Evolutionary conservation across 352 stramenopile species (phyloP).

Genomic region (Pseudoperonospora humuli): DNA sequence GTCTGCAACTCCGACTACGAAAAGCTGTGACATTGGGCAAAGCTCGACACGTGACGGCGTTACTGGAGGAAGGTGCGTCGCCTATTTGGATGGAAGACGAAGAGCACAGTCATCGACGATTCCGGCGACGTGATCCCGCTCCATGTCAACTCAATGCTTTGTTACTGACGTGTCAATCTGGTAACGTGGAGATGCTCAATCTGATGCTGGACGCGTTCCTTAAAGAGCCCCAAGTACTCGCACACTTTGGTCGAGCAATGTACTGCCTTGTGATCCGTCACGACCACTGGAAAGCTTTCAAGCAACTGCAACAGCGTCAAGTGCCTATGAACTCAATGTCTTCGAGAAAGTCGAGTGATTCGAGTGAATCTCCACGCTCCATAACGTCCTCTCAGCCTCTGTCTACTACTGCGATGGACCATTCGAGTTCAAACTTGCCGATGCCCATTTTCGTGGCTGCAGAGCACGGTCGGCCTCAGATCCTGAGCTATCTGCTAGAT

Average conservation of each 20-base stretch:
- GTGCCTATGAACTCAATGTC: slow-evolving; percentile 20
- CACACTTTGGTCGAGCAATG: slow-evolving; percentile 50
- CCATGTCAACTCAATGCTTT: slow-evolving; percentile 44
- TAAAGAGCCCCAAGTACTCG: slow-evolving; percentile 31
- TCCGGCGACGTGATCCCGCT: slow-evolving; percentile 6
- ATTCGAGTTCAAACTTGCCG: slow-evolving; percentile 33
- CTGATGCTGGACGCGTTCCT: slow-evolving; percentile 61
- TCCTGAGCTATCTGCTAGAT: slow-evolving; percentile 44
- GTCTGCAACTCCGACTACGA: slow-evolving; percentile 43
- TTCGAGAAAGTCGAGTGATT: slow-evolving; percentile 17
- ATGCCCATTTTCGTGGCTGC: slow-evolving; percentile 51
- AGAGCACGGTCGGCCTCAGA: slow-evolving; percentile 41
- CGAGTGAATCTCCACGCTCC: slow-evolving; percentile 9
- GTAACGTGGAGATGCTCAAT: slow-evolving; percentile 40
- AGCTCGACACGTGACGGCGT: slow-evolving; percentile 33
- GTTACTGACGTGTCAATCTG: slow-evolving; percentile 48
- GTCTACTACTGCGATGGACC: slow-evolving; percentile 11
- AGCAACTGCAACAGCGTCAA: slow-evolving; percentile 36
- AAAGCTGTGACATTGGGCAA: slow-evolving; percentile 45
- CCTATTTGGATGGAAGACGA: slow-evolving; percentile 44
- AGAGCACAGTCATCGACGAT: slow-evolving; percentile 1
- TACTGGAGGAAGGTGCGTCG: slow-evolving; percentile 51
- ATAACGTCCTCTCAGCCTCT: slow-evolving; percentile 12
- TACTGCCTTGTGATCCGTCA: slow-evolving; percentile 59
- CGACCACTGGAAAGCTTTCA: slow-evolving; percentile 57